Evolutionary conservation across 1,284 basidiomycete genomes (phyloP).

Genomic region (Naganishia albida): DNA sequence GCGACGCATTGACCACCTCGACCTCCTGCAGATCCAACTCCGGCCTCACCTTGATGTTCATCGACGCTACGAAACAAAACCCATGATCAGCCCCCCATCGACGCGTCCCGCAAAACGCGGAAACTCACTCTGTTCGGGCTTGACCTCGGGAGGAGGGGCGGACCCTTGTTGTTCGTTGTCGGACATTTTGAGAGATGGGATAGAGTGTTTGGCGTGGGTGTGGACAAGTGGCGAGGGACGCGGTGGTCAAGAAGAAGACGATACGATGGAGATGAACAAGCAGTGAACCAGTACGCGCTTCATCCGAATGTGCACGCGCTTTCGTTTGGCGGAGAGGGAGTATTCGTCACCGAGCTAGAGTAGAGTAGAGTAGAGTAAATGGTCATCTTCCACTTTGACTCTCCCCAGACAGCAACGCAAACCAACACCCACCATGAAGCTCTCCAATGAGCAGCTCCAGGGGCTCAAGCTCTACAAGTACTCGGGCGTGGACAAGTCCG

Average conservation of each 20-base stretch:
- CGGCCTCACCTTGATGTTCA: constrained; percentile 35
- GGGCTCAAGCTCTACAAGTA: constrained; percentile 63
- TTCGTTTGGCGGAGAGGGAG: neutral
- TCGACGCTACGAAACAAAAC: constrained; percentile 26
- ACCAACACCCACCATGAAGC: constrained; percentile 39
- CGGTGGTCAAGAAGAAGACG: neutral
- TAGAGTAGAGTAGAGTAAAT: too few relatives aligned
- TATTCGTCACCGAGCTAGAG: too few relatives aligned
- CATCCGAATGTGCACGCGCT: neutral
- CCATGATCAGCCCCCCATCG: neutral
- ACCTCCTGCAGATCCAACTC: neutral
- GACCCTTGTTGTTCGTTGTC: constrained; percentile 29
- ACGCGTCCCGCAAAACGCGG: neutral
- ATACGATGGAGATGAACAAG: neutral
- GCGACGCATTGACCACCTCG: neutral
- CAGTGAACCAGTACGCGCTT: neutral
- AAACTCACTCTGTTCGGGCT: constrained; percentile 33
- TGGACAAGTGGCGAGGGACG: neutral
- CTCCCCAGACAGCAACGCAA: neutral
- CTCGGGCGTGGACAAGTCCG: constrained; percentile 62
- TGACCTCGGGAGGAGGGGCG: constrained; percentile 31
- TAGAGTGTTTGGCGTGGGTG: neutral
- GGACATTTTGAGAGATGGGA: constrained; percentile 28
- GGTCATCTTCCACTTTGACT: neutral
- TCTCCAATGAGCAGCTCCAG: constrained; percentile 54